phyloP scores from a whole-genome alignment of 2,329 filamentous ascomycete species.

The Penicillium brasilianum region DNA sequence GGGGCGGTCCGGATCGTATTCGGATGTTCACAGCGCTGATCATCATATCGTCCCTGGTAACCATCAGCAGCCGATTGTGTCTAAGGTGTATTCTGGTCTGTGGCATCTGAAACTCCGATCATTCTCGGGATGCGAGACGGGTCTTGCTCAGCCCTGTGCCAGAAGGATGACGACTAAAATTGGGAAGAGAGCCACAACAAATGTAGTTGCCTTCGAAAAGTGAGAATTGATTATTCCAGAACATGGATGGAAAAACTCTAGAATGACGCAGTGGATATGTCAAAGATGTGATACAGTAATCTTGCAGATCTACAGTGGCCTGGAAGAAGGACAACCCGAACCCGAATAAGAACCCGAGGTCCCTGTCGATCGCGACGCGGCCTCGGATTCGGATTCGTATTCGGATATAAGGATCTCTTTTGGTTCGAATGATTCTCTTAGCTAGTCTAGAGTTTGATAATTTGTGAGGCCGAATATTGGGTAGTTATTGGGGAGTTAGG shows the following conservation, averaged over 20 bases:
- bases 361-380: background rate
- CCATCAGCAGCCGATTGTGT: background rate
- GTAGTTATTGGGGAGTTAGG: no score
- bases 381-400: constrained; percentile 7
- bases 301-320: background rate
- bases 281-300: background rate
- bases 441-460: background rate
- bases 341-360: constrained; percentile 12
- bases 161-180: background rate
- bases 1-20: background rate
- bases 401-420: background rate
- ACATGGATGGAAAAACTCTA: background rate
- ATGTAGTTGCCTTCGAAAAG: background rate
- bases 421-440: background rate
- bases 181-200: background rate
- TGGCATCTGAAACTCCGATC: background rate
- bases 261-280: background rate
- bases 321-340: background rate
- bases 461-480: background rate
- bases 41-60: background rate
- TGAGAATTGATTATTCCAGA: background rate
- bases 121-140: background rate
- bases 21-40: background rate
- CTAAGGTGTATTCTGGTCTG: background rate
- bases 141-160: background rate